A percentile compares a stretch with the other conserved stretches of the same genome.
Evolutionary conservation across 306 rosid genomes (phyloP).

Genomic region (Pueraria montana): DNA sequence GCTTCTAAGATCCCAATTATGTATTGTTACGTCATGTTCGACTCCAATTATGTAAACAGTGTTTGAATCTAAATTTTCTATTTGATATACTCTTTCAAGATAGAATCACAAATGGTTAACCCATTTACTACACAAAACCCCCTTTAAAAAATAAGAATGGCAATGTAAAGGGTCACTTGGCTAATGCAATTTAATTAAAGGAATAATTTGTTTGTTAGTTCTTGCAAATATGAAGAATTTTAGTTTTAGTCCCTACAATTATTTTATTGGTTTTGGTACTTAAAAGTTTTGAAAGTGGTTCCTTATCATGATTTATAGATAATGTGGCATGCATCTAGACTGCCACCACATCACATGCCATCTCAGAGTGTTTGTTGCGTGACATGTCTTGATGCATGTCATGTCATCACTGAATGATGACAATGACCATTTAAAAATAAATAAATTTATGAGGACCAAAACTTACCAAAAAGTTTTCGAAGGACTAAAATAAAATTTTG

Average conservation of each 20-base stretch:
- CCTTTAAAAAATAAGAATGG: conserved; percentile 24
- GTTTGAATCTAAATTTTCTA: background rate
- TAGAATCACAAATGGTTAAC: background rate
- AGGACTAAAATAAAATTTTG: background rate
- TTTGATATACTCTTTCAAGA: background rate
- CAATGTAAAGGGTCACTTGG: background rate
- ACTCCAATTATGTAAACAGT: background rate
- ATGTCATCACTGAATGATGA: background rate
- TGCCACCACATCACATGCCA: background rate
- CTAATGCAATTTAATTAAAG: conserved; percentile 3
- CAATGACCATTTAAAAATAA: background rate
- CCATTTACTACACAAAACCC: conserved; percentile 2
- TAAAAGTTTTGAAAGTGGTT: background rate
- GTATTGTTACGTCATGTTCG: background rate
- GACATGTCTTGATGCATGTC: background rate
- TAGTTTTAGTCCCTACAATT: background rate
- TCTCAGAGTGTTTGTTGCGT: background rate
- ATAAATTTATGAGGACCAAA: background rate
- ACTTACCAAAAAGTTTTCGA: background rate
- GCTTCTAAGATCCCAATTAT: background rate
- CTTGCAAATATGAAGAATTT: background rate
- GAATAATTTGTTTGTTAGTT: background rate
- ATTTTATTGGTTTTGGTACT: background rate
- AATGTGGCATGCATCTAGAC: background rate
- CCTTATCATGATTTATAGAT: background rate